Conservation (phyloP, 257 asterid genomes). For the Linderniella brevidens region DNA sequence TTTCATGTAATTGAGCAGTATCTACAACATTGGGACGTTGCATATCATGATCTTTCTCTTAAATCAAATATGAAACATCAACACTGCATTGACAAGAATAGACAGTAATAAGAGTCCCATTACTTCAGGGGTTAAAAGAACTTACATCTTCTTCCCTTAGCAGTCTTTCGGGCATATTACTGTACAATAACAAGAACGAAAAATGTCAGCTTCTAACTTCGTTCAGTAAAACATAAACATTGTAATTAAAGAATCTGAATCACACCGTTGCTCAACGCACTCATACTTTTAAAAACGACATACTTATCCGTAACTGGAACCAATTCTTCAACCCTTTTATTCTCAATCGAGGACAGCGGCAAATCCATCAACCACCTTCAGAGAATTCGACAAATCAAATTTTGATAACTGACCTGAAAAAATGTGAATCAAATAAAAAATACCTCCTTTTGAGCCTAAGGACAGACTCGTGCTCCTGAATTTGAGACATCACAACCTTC, state of each 20-base stretch:
- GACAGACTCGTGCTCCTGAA: slow-evolving; percentile 28
- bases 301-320: slow-evolving; percentile 37
- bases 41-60: too few relatives aligned
- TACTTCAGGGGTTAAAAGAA: too few relatives aligned
- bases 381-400: neutral
- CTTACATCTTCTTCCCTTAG: too few relatives aligned
- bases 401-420: neutral
- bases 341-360: slow-evolving; percentile 29
- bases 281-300: slow-evolving; percentile 3
- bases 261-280: neutral
- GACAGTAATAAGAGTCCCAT: too few relatives aligned
- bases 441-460: slow-evolving; percentile 63
- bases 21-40: neutral
- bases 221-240: neutral
- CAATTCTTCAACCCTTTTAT: slow-evolving; percentile 19
- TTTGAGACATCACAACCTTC: slow-evolving; percentile 19
- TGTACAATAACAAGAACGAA: too few relatives aligned
- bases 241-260: neutral
- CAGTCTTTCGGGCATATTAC: too few relatives aligned
- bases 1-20: slow-evolving; percentile 2
- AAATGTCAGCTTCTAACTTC: too few relatives aligned
- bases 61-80: too few relatives aligned
- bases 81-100: too few relatives aligned
- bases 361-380: slow-evolving; percentile 69
- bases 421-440: neutral